Evolutionary conservation across 257 asterid genomes (phyloP), one percentile per base, ranked within the genome.

Genomic region (Ehretia macrophylla): DNA sequence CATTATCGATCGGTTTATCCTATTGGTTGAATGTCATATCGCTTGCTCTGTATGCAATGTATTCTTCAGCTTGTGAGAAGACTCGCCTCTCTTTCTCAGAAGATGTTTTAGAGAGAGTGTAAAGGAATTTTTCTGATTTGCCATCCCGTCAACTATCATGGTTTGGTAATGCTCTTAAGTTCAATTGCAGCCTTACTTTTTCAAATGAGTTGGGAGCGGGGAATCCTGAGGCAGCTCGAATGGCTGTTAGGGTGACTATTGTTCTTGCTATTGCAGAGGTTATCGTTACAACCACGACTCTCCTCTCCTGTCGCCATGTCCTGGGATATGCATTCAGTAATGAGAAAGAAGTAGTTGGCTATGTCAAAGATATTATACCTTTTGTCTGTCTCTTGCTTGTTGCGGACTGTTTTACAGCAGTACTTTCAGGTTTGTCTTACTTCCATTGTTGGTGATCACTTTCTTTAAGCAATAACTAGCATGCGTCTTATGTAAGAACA

Each of bases 181-280:
- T 8, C 17, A 17, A 11, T 4, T 6, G 5, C 11, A 0, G 10
- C 27, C 23, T 3, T 20, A n/a, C 39, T 48, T 58, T 83, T 61
- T 75, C 90, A 8, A 83, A 83, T 54, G 83, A 77, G 58, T 75
- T 83, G 1, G 90, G 86, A 51, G 84, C 86, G 22, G 83, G 79
- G 12, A 62, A 74, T 53, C 58, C 86, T 11, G 76, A 71, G 67
- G 69, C 68, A 40, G 83, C 83, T 17, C 75, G 66, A 47, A 63
- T 68, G 45, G 73, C 77, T 27, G 79, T 79, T 16, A 75, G 73
- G 80, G 77, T 81, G 11, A 81, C 68, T 11, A 62, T 58, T 62
- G 60, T 67, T 52, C 76, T 83, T 17, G 66, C 83, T 9, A 35
- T 71, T n/a, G 51, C 69, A 9, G 86, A 83, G 70, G 79, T 72